Percentiles rank a stretch among this genome's conserved stretches.
phyloP scores from a whole-genome alignment of 345 rosid genomes.

The Bruguiera gymnorhiza region DNA sequence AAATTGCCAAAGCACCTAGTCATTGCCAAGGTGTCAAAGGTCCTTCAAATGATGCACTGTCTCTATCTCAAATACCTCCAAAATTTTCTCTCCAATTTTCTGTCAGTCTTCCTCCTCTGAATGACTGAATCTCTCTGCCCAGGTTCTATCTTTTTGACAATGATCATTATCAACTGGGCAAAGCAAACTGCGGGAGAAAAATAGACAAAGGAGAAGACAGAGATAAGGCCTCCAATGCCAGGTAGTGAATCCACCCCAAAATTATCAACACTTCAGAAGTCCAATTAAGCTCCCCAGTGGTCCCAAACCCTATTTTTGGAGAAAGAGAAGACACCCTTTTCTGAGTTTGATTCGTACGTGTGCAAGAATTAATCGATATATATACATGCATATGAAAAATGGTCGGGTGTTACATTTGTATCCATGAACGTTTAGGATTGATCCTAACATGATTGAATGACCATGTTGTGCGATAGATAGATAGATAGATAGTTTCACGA shows the following conservation, averaged over 20 bases:
- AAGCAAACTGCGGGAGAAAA: background rate
- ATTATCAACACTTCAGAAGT: background rate
- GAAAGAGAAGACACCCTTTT: constrained; percentile 5
- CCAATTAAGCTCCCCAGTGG: constrained; percentile 23
- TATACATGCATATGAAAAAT: too few species aligned
- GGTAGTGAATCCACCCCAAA: background rate
- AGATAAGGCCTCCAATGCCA: background rate
- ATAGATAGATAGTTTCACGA: too few species aligned
- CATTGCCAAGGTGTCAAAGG: background rate
- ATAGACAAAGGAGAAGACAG: too few species aligned
- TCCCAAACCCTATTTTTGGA: constrained; percentile 17
- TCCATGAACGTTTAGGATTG: too few species aligned
- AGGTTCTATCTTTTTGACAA: constrained; percentile 24
- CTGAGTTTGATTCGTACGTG: background rate
- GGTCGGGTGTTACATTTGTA: too few species aligned
- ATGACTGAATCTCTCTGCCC: constrained; percentile 19
- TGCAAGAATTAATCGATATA: background rate
- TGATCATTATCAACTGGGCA: background rate
- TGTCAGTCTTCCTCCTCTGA: constrained; percentile 29
- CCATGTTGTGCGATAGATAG: too few species aligned
- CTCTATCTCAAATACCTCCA: constrained; percentile 4
- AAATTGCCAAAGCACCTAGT: background rate
- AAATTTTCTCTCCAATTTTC: constrained; percentile 9
- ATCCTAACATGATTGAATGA: too few species aligned
- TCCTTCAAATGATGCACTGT: constrained; percentile 16